Conservation (phyloP, 1,139 yeast species). For the Hyphopichia fennica region DNA sequence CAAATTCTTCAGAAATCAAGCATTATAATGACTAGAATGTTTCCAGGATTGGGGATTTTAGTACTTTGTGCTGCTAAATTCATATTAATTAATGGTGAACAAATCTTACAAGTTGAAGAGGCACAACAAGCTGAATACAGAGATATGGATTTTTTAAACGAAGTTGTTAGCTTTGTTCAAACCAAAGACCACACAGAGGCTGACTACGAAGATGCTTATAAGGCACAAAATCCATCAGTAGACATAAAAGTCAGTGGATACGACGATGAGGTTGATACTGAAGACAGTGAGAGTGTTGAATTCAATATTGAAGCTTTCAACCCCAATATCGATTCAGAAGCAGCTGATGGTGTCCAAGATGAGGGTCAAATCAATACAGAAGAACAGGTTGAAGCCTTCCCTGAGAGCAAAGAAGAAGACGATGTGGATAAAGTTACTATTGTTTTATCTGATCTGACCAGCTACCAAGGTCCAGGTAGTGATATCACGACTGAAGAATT, state of each 20-base stretch:
- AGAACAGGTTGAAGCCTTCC: background rate
- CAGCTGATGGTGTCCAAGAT: background rate
- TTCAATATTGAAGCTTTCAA: conserved; percentile 1
- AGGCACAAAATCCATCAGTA: too few relatives aligned
- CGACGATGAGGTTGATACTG: background rate
- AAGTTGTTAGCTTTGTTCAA: conserved; percentile 1
- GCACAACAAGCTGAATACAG: background rate
- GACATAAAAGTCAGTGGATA: background rate
- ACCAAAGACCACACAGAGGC: background rate
- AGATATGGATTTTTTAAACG: conserved; percentile 2
- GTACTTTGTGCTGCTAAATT: background rate
- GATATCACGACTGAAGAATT: too few relatives aligned
- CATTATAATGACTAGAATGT: too few relatives aligned
- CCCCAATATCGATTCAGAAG: background rate
- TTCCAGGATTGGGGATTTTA: background rate
- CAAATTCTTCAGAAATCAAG: too few relatives aligned
- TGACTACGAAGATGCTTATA: too few relatives aligned
- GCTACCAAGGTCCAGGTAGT: too few relatives aligned
- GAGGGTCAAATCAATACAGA: background rate
- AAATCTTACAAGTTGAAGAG: background rate
- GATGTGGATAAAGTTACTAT: too few relatives aligned
- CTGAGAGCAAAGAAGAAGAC: background rate
- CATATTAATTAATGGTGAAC: background rate
- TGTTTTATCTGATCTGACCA: too few relatives aligned
- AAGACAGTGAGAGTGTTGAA: background rate